Evolutionary conservation across 2,329 filamentous ascomycete genomes (phyloP).

Genomic region (Cladosporium sphaerospermum): DNA sequence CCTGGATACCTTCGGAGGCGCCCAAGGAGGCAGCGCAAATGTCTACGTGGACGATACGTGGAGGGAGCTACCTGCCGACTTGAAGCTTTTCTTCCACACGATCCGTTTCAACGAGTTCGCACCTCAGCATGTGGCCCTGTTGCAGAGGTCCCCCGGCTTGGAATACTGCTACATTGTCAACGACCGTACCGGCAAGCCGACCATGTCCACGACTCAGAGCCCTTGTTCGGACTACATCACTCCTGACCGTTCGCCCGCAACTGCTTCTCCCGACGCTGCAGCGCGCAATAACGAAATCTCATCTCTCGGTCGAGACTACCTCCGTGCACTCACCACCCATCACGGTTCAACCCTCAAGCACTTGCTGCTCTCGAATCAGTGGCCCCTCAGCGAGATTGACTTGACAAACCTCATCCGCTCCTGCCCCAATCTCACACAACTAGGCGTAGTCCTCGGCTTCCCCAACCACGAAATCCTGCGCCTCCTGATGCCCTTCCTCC

Average conservation of each 20-base stretch:
- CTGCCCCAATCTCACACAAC: constrained; percentile 54
- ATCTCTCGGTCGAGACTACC: constrained; percentile 28
- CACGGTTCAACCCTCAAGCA: constrained; percentile 50
- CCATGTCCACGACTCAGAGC: constrained; percentile 12
- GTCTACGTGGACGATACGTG: constrained; percentile 54
- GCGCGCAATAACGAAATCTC: background rate
- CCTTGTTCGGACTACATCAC: constrained; percentile 13
- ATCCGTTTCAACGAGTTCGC: constrained; percentile 26
- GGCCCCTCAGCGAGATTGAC: constrained; percentile 45
- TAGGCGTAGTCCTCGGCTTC: constrained; percentile 52
- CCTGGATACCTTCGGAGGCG: constrained; percentile 47
- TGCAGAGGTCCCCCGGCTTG: constrained; percentile 24
- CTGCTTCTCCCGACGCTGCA: background rate
- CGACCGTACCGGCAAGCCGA: constrained; percentile 13
- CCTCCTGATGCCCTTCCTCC: constrained; percentile 31
- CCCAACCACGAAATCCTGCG: constrained; percentile 47
- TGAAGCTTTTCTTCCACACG: constrained; percentile 14
- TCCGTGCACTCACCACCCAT: constrained; percentile 45
- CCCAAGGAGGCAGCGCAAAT: constrained; percentile 18
- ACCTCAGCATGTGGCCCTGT: constrained; percentile 26
- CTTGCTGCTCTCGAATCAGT: constrained; percentile 51
- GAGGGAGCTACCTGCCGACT: constrained; percentile 28
- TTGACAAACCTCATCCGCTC: constrained; percentile 47
- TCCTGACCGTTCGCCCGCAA: constrained; percentile 17
- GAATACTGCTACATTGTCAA: constrained; percentile 43